Conservation (phyloP, 176 grass and related monocot species). For the Triticum dicoccoides region DNA sequence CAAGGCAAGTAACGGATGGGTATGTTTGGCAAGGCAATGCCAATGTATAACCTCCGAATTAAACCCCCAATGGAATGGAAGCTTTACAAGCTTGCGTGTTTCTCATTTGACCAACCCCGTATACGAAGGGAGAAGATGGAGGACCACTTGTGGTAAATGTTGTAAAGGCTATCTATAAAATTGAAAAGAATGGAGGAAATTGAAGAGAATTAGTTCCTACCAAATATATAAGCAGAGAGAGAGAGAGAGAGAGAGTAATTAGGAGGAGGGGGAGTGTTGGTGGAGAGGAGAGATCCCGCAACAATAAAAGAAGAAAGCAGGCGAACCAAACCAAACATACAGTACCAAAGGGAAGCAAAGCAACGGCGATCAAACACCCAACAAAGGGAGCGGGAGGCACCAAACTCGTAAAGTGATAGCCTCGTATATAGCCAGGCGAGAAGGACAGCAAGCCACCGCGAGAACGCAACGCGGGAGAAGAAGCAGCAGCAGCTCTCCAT, state of each 20-base stretch:
- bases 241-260: not conserved
- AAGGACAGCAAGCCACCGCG: constrained; percentile 28
- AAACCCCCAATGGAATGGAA: constrained; percentile 9
- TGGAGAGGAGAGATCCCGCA: constrained; percentile 35
- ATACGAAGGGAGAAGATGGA: not conserved
- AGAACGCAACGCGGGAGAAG: constrained; percentile 17
- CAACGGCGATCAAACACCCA: constrained; percentile 1
- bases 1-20: not conserved
- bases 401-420: constrained; percentile 44
- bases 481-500: not conserved
- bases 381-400: constrained; percentile 21
- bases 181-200: not conserved
- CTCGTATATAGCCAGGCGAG: constrained; percentile 50
- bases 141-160: not conserved
- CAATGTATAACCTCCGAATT: constrained; percentile 30
- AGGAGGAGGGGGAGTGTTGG: constrained; percentile 19
- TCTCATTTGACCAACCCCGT: constrained; percentile 55
- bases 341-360: constrained; percentile 42
- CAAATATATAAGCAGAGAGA: not conserved
- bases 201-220: constrained; percentile 15
- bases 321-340: constrained; percentile 59
- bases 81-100: constrained; percentile 52
- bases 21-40: not conserved
- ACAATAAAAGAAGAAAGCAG: constrained; percentile 61
- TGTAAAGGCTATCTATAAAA: not conserved